These are phyloP conservation scores for Alternaria ethzedia DNA, from an alignment of 2,329 filamentous ascomycete species.

Conservation along the genomic window DNA sequence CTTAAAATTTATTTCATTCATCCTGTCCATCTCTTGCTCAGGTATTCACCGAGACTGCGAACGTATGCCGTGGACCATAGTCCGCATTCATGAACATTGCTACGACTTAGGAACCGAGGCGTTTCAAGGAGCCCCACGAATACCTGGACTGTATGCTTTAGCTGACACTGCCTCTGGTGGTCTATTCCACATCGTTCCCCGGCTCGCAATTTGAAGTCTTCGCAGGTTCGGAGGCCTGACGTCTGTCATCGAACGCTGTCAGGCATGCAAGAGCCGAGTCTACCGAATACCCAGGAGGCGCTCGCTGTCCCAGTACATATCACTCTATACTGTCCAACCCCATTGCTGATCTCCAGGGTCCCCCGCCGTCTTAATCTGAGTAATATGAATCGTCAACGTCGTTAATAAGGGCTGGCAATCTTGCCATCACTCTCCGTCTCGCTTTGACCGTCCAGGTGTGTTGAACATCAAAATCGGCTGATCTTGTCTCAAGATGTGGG, in stretches of 20 bases:
- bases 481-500: not conserved
- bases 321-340: not conserved
- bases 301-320: not conserved
- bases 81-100: not conserved
- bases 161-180: not conserved
- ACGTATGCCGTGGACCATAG: not conserved
- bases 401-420: not conserved
- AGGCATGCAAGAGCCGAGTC: not conserved
- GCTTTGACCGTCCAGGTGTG: not conserved
- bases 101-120: not conserved
- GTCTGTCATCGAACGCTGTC: not conserved
- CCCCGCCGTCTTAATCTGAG: not conserved
- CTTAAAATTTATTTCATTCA: not conserved
- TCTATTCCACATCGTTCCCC: not conserved
- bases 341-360: not conserved
- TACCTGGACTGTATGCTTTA: too few relatives aligned
- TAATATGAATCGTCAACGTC: not conserved
- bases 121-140: not conserved
- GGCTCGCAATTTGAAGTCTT: not conserved
- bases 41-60: not conserved
- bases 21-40: not conserved
- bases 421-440: not conserved
- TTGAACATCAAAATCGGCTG: not conserved
- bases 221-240: not conserved
- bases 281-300: not conserved